Conservation (phyloP, 768 basidiomycete species). For the Leccinellum rugosiceps region DNA sequence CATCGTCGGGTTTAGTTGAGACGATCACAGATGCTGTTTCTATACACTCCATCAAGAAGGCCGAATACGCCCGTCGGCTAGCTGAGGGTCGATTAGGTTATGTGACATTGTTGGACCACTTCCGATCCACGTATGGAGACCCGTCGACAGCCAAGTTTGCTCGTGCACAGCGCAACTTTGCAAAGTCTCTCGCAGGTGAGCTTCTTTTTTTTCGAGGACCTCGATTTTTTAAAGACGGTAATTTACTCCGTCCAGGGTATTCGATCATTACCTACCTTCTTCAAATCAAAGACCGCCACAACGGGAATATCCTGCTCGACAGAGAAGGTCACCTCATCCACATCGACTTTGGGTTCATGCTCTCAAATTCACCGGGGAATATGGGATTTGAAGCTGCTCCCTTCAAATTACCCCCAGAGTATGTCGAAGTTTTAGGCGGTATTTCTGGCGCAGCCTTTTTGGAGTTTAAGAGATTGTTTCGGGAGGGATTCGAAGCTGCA, state of each 20-base stretch:
- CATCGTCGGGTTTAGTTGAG: constrained; percentile 90
- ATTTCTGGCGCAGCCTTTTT: constrained; percentile 67
- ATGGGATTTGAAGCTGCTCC: constrained; percentile 99
- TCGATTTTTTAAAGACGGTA: not conserved
- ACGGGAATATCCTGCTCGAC: constrained; percentile 96
- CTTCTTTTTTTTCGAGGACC: not conserved
- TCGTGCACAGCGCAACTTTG: constrained; percentile 92
- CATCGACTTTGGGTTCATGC: constrained; percentile 98
- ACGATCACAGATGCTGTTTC: constrained; percentile 98
- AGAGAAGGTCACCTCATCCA: constrained; percentile 93
- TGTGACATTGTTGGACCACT: constrained; percentile 91
- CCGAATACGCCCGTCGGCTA: constrained; percentile 89
- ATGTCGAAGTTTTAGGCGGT: constrained; percentile 94
- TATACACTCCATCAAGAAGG: constrained; percentile 99
- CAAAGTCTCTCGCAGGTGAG: constrained; percentile 82
- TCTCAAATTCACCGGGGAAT: constrained; percentile 95
- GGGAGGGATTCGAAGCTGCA: constrained; percentile 89
- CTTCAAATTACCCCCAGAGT: constrained; percentile 94
- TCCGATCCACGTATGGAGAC: constrained; percentile 86
- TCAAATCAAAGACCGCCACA: constrained; percentile 98
- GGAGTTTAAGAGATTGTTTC: constrained; percentile 86
- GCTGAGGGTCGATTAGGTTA: constrained; percentile 79
- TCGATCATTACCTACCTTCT: constrained; percentile 95
- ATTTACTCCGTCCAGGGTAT: constrained; percentile 56
- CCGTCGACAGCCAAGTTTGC: constrained; percentile 82